Conservation (phyloP, 176 grass and related monocot genomes). For the Musa itinerans region DNA sequence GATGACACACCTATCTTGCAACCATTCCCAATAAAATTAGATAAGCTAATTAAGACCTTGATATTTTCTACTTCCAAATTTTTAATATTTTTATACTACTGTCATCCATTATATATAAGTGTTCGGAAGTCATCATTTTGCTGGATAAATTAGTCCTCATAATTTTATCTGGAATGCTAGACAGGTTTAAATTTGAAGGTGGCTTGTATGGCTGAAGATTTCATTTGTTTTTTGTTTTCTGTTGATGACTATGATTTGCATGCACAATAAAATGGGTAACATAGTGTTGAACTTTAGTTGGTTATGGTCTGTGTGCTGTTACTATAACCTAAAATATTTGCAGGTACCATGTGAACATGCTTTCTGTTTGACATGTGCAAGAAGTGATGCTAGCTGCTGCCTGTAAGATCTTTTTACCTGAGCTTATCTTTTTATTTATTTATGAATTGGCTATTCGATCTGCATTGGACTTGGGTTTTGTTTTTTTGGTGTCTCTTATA, state of each 20-base stretch:
- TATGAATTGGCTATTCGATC: neutral
- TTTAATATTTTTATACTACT: no score
- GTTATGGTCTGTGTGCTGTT: neutral
- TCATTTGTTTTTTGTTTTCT: neutral
- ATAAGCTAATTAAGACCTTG: no score
- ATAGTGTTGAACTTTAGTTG: neutral
- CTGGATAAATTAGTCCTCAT: no score
- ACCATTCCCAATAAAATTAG: no score
- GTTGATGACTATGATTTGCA: neutral
- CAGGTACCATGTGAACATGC: slow-evolving; percentile 62
- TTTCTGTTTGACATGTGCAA: slow-evolving; percentile 89
- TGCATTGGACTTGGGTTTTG: neutral
- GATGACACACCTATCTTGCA: no score
- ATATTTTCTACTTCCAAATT: no score
- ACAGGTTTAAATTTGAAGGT: neutral
- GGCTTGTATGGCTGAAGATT: neutral
- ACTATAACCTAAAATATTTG: neutral
- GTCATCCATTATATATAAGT: no score
- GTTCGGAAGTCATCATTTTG: no score
- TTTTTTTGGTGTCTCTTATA: neutral
- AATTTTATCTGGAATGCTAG: neutral
- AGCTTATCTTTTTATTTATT: slow-evolving; percentile 1
- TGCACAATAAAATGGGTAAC: neutral
- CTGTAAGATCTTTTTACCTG: slow-evolving; percentile 51
- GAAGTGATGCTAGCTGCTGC: slow-evolving; percentile 92